A percentile compares a stretch with the other conserved stretches of the same genome.
Conservation (phyloP, 116 monocot genomes). For the Papilionanthe hybrid region DNA sequence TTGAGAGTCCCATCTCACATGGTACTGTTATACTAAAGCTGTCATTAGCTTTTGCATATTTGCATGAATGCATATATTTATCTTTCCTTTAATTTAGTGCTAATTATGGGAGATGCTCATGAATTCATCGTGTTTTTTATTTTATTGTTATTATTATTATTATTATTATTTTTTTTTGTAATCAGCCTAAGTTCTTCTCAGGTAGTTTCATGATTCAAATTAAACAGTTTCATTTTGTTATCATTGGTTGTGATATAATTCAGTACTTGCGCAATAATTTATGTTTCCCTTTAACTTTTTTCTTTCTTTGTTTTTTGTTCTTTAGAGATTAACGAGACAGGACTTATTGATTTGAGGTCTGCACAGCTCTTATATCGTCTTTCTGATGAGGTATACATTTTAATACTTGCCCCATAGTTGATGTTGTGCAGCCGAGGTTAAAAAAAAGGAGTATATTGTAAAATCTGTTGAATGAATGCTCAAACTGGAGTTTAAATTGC, state of each 20-base stretch:
- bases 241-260: not conserved
- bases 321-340: slow-evolving; percentile 58
- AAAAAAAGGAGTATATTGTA: not conserved
- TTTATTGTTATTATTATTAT: too few species aligned
- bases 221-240: not conserved
- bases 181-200: not conserved
- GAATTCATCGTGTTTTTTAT: slow-evolving; percentile 1
- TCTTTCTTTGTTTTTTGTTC: slow-evolving; percentile 3
- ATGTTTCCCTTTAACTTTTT: too few species aligned
- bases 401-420: not conserved
- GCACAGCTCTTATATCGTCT: slow-evolving; percentile 72
- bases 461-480: not conserved
- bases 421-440: not conserved
- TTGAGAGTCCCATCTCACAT: not conserved
- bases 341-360: slow-evolving; percentile 64
- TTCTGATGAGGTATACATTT: slow-evolving; percentile 73
- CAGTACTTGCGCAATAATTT: not conserved
- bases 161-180: too few species aligned
- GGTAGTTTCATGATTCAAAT: not conserved
- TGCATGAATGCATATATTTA: not conserved
- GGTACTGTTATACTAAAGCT: not conserved
- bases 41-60: not conserved
- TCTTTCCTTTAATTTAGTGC: not conserved
- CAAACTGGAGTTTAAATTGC: not conserved
- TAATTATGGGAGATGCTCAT: not conserved